Conservation (phyloP, 495 filamentous ascomycete genomes). For the Staphylotrichum longicolle region DNA sequence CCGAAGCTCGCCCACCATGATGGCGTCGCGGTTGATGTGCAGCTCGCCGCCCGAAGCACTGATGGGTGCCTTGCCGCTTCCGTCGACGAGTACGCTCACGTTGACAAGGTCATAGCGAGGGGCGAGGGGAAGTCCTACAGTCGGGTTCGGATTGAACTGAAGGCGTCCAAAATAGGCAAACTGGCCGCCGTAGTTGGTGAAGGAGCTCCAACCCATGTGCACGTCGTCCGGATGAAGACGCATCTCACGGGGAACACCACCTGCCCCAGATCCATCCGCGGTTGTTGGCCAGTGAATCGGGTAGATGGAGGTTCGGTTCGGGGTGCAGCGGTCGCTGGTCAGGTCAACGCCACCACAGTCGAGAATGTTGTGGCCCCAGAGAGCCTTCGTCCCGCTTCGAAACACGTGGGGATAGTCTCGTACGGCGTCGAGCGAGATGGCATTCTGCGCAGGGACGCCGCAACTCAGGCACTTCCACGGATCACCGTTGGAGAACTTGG, state of each 20-base stretch:
- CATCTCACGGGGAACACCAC: background rate
- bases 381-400: background rate
- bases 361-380: slow-evolving; percentile 4
- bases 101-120: slow-evolving; percentile 2
- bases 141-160: background rate
- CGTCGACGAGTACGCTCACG: background rate
- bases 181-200: background rate
- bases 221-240: background rate
- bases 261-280: background rate
- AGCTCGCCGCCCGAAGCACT: background rate
- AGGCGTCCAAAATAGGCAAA: background rate
- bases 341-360: background rate
- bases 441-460: background rate
- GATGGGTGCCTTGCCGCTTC: background rate
- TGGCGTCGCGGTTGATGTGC: slow-evolving; percentile 2
- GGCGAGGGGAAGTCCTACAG: background rate
- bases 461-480: slow-evolving; percentile 1
- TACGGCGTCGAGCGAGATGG: background rate
- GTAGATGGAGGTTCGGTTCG: background rate
- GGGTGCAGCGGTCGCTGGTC: background rate
- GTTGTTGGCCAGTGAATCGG: background rate
- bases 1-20: background rate
- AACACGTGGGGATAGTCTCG: slow-evolving; percentile 2
- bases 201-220: slow-evolving; percentile 4
- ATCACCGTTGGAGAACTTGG: background rate